These are phyloP conservation scores for Trypanosoma boissoni DNA, from an alignment of 208 protist genomes.

Conservation along the genomic window DNA sequence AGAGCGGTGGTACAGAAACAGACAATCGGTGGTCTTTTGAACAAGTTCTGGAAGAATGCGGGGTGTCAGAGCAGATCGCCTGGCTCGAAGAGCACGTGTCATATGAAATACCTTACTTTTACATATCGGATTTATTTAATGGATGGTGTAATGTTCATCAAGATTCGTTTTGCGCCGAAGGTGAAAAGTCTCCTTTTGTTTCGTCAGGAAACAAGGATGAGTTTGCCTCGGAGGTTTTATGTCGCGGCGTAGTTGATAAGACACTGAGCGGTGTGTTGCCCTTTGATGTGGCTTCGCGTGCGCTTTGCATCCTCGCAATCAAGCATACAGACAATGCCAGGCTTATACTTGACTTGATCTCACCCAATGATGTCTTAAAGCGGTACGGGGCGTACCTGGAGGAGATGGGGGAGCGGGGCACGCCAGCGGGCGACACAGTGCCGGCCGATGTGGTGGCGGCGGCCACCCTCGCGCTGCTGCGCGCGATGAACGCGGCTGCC, in stretches of 20 bases:
- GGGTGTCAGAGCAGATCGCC: constrained; percentile 62
- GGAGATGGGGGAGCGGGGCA: constrained; percentile 15
- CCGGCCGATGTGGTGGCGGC: constrained; percentile 40
- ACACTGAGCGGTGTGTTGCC: constrained; percentile 66
- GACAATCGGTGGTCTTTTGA: constrained; percentile 71
- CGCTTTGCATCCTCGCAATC: constrained; percentile 63
- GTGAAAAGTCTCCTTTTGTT: neutral
- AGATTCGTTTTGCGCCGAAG: constrained; percentile 16
- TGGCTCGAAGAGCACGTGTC: constrained; percentile 81
- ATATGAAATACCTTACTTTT: constrained; percentile 89
- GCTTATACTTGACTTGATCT: constrained; percentile 30
- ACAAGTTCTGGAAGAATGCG: constrained; percentile 70
- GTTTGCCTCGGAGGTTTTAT: constrained; percentile 63
- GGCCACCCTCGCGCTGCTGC: constrained; percentile 61
- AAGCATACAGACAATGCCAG: constrained; percentile 45
- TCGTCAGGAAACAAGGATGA: constrained; percentile 25
- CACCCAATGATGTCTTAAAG: constrained; percentile 34
- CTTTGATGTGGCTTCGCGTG: constrained; percentile 73
- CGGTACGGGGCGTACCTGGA: constrained; percentile 44
- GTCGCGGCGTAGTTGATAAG: constrained; percentile 60
- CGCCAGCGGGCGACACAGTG: constrained; percentile 24
- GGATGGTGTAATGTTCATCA: constrained; percentile 69
- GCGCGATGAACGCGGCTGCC: constrained; percentile 47
- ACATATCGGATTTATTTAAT: constrained; percentile 85
- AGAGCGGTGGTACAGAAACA: constrained; percentile 44